Conservation (phyloP, 1,284 basidiomycete species). For the Marasmius fiardii region DNA sequence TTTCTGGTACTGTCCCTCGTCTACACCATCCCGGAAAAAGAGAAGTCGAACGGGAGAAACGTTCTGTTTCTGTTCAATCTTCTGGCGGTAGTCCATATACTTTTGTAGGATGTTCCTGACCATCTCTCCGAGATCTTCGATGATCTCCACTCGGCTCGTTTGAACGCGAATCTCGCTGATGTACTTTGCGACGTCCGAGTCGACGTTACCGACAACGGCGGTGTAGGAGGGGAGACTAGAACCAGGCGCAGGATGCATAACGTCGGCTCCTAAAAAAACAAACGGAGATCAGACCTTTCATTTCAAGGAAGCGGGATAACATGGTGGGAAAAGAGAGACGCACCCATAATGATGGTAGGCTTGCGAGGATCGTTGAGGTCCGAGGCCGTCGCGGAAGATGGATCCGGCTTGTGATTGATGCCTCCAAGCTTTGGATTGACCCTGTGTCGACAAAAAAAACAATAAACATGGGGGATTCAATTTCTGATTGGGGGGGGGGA, state of each 20-base stretch:
- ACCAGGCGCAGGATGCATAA: constrained; percentile 76
- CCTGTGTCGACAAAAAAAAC: constrained; percentile 32
- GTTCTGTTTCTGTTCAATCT: constrained; percentile 47
- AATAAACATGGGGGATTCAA: constrained; percentile 2
- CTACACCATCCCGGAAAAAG: constrained; percentile 77
- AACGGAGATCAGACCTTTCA: constrained; percentile 6
- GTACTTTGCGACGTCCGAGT: constrained; percentile 58
- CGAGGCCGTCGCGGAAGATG: constrained; percentile 43
- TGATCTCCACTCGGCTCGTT: constrained; percentile 68
- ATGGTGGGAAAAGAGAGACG: constrained; percentile 6
- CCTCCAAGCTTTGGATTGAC: constrained; percentile 81
- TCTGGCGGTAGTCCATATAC: constrained; percentile 53
- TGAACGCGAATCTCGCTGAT: constrained; percentile 58
- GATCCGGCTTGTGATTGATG: constrained; percentile 70
- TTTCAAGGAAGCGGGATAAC: background rate
- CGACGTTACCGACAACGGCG: constrained; percentile 70
- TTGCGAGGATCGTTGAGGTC: constrained; percentile 58
- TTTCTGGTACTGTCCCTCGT: constrained; percentile 72
- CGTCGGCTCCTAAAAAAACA: constrained; percentile 59
- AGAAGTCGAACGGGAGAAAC: constrained; percentile 50
- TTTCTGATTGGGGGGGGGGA: background rate
- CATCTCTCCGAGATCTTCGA: constrained; percentile 66
- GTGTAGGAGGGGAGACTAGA: constrained; percentile 74
- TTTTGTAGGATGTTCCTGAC: constrained; percentile 50
- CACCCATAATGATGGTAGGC: constrained; percentile 78